phyloP scores from a whole-genome alignment of 345 rosid species.

The Eucalyptus tenuipes region DNA sequence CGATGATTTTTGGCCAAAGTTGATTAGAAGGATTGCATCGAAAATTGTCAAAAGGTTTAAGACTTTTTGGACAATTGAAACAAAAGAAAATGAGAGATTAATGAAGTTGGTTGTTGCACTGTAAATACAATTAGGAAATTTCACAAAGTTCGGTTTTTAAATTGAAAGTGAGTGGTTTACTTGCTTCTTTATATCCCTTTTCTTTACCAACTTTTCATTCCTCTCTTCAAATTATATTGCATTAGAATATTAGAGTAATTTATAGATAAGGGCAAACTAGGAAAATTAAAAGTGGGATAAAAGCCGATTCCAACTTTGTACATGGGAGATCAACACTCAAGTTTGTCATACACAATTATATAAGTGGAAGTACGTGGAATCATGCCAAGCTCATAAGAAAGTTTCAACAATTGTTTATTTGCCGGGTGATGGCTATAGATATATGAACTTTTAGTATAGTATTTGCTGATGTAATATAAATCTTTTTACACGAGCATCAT shows the following conservation, averaged over 20 bases:
- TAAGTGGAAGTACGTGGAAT: background rate
- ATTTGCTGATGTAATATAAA: background rate
- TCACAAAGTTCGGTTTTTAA: background rate
- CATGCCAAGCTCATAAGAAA: background rate
- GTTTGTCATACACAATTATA: background rate
- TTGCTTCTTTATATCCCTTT: background rate
- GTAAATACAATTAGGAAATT: background rate
- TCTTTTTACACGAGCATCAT: background rate
- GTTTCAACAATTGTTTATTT: background rate
- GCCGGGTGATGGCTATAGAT: background rate
- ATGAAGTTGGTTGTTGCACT: background rate
- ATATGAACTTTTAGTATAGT: background rate
- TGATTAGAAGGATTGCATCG: background rate
- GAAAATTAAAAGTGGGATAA: background rate
- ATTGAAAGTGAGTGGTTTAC: background rate
- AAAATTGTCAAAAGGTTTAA: background rate
- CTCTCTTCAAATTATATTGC: background rate
- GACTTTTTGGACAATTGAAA: background rate
- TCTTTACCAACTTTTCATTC: background rate
- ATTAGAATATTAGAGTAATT: background rate
- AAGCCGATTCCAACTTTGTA: background rate
- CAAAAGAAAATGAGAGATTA: background rate
- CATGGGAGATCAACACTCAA: background rate
- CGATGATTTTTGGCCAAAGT: rapidly evolving
- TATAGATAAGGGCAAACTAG: background rate